These are phyloP conservation scores for Blastobotrys malaysiensis DNA, from an alignment of 1,139 yeast species.

Conservation along the genomic window DNA sequence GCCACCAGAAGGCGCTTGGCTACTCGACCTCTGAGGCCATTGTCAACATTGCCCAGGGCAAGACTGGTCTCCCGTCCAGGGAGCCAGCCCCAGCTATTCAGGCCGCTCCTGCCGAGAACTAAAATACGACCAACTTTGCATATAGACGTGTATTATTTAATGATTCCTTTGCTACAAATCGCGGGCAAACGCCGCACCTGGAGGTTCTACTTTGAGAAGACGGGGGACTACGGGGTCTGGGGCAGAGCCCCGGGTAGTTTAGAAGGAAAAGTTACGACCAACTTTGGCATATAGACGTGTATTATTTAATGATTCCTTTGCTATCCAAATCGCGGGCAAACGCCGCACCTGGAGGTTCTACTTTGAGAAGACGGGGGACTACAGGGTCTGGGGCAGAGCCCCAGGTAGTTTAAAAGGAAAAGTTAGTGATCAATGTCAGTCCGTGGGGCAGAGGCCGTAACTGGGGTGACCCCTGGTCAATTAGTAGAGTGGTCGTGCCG, in stretches of 20 bases:
- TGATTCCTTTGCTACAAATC: background rate
- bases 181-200: too few relatives aligned
- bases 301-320: background rate
- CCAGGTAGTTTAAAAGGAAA: too few relatives aligned
- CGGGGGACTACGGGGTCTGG: too few relatives aligned
- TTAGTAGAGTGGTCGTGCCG: too few relatives aligned
- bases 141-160: background rate
- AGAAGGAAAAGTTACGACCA: background rate
- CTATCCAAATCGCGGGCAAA: too few relatives aligned
- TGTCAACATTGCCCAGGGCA: slow-evolving; percentile 53
- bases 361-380: too few relatives aligned
- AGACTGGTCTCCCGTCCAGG: slow-evolving; percentile 15
- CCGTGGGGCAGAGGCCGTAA: too few relatives aligned
- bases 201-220: too few relatives aligned
- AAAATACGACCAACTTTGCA: background rate
- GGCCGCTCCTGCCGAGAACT: background rate
- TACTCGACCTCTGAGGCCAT: slow-evolving; percentile 50
- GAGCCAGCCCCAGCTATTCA: background rate
- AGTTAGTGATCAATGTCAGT: too few relatives aligned
- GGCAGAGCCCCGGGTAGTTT: background rate
- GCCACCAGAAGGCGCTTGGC: slow-evolving; percentile 51
- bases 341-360: too few relatives aligned
- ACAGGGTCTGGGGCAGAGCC: background rate
- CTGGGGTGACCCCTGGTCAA: too few relatives aligned
- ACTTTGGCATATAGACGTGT: background rate